Evolutionary conservation across 768 basidiomycete species (phyloP).

Genomic region (Russula ochroleuca): DNA sequence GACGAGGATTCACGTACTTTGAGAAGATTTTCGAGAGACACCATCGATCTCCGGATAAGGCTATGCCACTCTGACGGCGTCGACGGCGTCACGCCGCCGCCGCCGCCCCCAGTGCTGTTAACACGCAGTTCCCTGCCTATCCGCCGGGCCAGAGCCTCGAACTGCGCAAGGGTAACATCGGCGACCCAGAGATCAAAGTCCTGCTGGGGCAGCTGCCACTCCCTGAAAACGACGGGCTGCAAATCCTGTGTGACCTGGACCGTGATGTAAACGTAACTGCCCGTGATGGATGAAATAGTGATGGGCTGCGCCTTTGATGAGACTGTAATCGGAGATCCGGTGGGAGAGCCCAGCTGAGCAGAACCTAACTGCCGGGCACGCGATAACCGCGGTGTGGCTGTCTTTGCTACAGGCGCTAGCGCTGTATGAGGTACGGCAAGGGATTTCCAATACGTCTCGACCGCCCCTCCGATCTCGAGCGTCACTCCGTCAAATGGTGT

Average conservation of each 20-base stretch:
- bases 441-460: constrained; percentile 99
- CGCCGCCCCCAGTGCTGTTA: constrained; percentile 21
- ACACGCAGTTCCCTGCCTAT: constrained; percentile 42
- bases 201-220: constrained; percentile 70
- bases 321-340: constrained; percentile 49
- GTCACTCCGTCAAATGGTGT: constrained; percentile 89
- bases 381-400: constrained; percentile 29
- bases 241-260: constrained; percentile 92
- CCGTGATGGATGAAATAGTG: constrained; percentile 85
- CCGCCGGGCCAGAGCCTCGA: constrained; percentile 57
- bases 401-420: constrained; percentile 27
- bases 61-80: constrained; percentile 45
- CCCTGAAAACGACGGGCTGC: constrained; percentile 79
- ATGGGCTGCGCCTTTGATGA: constrained; percentile 49
- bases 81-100: constrained; percentile 22
- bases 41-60: constrained; percentile 51
- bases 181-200: constrained; percentile 74
- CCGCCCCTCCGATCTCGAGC: constrained; percentile 87
- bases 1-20: constrained; percentile 43
- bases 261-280: constrained; percentile 80
- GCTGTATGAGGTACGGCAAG: constrained; percentile 46
- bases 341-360: constrained; percentile 52
- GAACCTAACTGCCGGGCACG: constrained; percentile 34
- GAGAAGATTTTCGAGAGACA: constrained; percentile 70
- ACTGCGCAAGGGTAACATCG: constrained; percentile 81